Evolutionary conservation across 495 filamentous ascomycete species (phyloP).

Genomic region (Aspergillus mulundensis): DNA sequence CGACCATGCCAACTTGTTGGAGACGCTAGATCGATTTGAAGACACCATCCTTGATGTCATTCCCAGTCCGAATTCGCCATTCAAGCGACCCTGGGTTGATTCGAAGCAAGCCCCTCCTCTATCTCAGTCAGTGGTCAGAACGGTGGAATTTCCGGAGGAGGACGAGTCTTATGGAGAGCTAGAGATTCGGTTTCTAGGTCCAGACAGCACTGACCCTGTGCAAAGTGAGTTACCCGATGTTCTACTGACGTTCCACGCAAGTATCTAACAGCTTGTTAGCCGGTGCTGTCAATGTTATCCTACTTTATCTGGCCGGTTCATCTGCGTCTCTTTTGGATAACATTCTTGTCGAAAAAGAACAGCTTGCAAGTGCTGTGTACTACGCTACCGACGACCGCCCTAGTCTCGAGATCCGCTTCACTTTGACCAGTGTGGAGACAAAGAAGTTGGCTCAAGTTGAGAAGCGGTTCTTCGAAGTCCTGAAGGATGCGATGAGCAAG

Average conservation of each 20-base stretch:
- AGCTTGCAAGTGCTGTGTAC: slow-evolving; percentile 77
- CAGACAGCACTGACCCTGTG: slow-evolving; percentile 62
- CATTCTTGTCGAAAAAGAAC: slow-evolving; percentile 86
- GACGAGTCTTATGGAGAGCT: slow-evolving; percentile 91
- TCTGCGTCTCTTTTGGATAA: slow-evolving; percentile 91
- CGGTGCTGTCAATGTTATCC: slow-evolving; percentile 68
- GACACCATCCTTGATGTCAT: slow-evolving; percentile 78
- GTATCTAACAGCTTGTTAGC: slow-evolving; percentile 31
- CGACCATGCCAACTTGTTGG: slow-evolving; percentile 72
- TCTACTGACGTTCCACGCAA: not conserved
- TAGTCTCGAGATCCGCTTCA: slow-evolving; percentile 77
- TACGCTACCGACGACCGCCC: slow-evolving; percentile 73
- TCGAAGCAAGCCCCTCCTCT: slow-evolving; percentile 72
- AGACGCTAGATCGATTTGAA: slow-evolving; percentile 83
- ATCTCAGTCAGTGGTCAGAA: slow-evolving; percentile 63
- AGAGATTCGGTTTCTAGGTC: slow-evolving; percentile 78
- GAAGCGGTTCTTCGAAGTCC: slow-evolving; percentile 74
- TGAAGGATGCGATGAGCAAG: slow-evolving; percentile 73
- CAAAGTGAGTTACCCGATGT: slow-evolving; percentile 37
- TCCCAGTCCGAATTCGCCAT: slow-evolving; percentile 65
- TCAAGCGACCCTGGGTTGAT: slow-evolving; percentile 87
- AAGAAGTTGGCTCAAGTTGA: slow-evolving; percentile 80
- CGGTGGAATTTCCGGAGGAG: slow-evolving; percentile 90
- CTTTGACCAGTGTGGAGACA: slow-evolving; percentile 78
- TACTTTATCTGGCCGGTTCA: slow-evolving; percentile 85